Conservation (phyloP, 768 basidiomycete species). For the Boletus subparvulus region DNA sequence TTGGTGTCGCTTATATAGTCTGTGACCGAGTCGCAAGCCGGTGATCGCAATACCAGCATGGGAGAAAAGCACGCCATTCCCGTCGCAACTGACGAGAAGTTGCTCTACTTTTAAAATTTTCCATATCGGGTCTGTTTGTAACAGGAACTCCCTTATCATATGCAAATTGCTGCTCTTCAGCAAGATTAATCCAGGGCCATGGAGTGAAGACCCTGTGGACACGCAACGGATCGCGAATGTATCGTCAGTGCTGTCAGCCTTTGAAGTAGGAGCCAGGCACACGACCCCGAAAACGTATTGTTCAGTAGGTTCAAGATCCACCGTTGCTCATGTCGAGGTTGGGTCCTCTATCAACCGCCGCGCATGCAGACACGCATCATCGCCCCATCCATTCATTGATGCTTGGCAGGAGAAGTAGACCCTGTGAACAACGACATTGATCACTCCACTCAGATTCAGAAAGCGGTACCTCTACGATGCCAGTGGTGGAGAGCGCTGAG, state of each 20-base stretch:
- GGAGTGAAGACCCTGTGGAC: too few relatives aligned
- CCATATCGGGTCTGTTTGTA: not conserved
- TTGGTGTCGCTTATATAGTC: not conserved
- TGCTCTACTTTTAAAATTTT: not conserved
- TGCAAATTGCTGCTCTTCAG: too few relatives aligned
- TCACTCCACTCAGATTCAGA: not conserved
- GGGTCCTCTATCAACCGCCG: too few relatives aligned
- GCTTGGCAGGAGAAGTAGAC: not conserved
- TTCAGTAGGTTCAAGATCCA: not conserved
- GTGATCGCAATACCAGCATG: constrained; percentile 1
- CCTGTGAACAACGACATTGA: not conserved
- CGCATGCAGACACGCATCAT: not conserved
- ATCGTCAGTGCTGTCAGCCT: too few relatives aligned
- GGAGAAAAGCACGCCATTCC: constrained; percentile 24
- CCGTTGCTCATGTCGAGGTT: too few relatives aligned
- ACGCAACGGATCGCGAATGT: too few relatives aligned
- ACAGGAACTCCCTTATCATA: too few relatives aligned
- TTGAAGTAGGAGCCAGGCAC: not conserved
- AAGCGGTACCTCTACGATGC: not conserved
- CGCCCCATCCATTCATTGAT: not conserved
- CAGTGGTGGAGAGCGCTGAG: not conserved
- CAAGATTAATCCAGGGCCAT: too few relatives aligned
- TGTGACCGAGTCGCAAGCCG: too few relatives aligned
- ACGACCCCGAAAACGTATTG: not conserved
- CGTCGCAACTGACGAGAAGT: not conserved